These are phyloP conservation scores for Salvia hispanica DNA, from an alignment of 257 asterid genomes.

Conservation along the genomic window DNA sequence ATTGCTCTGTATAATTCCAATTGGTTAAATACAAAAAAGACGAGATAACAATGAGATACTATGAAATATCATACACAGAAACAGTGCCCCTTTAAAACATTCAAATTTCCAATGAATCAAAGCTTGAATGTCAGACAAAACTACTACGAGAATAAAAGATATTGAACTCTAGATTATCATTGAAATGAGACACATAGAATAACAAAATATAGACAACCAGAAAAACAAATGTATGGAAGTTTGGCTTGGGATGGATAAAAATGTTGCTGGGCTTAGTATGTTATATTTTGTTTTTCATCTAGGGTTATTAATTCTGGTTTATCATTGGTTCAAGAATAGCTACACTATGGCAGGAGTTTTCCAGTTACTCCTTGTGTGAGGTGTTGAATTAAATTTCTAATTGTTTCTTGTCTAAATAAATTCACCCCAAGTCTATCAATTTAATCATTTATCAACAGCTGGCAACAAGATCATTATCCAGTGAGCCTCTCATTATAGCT, in stretches of 20 bases:
- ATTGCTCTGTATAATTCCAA: slow-evolving; percentile 68
- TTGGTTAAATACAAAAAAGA: slow-evolving; percentile 5
- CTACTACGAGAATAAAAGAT: background rate
- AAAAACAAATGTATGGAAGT: too few species aligned
- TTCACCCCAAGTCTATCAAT: background rate
- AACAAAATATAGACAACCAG: too few species aligned
- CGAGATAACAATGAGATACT: slow-evolving; percentile 7
- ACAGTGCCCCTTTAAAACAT: background rate
- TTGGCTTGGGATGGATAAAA: too few species aligned
- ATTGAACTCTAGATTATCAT: slow-evolving; percentile 3
- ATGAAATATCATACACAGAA: background rate
- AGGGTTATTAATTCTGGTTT: too few species aligned
- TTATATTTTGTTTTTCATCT: too few species aligned
- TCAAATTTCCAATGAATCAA: slow-evolving; percentile 7
- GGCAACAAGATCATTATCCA: slow-evolving; percentile 7
- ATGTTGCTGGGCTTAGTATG: too few species aligned
- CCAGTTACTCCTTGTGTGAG: too few species aligned
- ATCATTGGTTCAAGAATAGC: too few species aligned
- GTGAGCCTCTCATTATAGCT: background rate
- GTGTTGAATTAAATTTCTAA: too few species aligned
- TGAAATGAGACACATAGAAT: too few species aligned
- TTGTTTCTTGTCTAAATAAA: too few species aligned
- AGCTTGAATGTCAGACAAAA: background rate
- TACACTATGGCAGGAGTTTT: too few species aligned
- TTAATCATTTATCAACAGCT: background rate